Evolutionary conservation across 225 moss, liverwort and hornwort genomes (phyloP), one percentile per base, ranked within the genome.

Genomic region (Marchantia polymorpha): DNA sequence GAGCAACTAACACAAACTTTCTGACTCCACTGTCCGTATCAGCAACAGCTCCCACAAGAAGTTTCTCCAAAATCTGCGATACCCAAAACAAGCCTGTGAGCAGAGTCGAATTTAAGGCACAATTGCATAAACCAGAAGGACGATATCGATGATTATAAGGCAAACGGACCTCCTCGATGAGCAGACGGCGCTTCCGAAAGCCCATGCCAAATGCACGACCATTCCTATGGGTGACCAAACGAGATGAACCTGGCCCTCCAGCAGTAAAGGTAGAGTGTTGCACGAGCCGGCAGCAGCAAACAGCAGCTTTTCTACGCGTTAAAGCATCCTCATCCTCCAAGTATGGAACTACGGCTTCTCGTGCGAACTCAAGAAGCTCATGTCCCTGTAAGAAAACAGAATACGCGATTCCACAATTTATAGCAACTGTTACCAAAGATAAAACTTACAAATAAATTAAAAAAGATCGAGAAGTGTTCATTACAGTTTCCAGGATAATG

Each of bases 301-400:
- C 88, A 83, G 92, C 94, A 79, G 99, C 99, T 73, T 99, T 91
- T 86, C 84, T 92, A 53, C 99, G 90, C 22, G 99, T 99, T 50
- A 90, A 82, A 81, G 92, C 83, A 87, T 99, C 99, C 69, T 99
- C 92, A 81, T 99, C 99, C 83, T 99, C 99, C 59, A 99, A 83
- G 83, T 88, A 99, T 27, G 88, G 89, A 68, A 95, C 89, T 26
- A 95, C 93, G 54, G 89, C 94, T 87, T 99, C 95, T 80, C 99
- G 89, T 55, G 99, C 95, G 80, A 99, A 99, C 82, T 99, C 93
- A 68, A 99, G 83, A 80, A 99, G 93, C 81, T 99, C 99, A 73
- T 99, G 99, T 76, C 95, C 92, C 99, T 99, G 89, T 70, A 49
- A 46, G 46, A 55, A 63, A 64, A 64, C 25, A 25, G n/a, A 23